These are phyloP conservation scores for Stromatinia cepivora DNA, from an alignment of 2,329 filamentous ascomycete species.

Conservation along the genomic window DNA sequence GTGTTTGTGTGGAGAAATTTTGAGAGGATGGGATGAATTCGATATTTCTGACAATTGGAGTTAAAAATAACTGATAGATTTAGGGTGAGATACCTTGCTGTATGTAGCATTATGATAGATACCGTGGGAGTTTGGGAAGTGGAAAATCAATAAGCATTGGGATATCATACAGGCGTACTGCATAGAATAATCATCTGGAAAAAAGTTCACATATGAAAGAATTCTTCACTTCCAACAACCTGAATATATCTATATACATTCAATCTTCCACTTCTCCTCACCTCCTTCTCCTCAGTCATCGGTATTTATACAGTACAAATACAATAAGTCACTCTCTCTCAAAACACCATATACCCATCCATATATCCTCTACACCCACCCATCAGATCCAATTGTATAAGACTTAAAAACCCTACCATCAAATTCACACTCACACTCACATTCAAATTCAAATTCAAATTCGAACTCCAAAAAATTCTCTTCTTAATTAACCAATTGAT, in stretches of 20 bases:
- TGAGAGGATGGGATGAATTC: slow-evolving; percentile 35
- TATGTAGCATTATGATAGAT: slow-evolving; percentile 8
- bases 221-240: too few relatives aligned
- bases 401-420: too few relatives aligned
- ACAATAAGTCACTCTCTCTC: too few relatives aligned
- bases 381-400: too few relatives aligned
- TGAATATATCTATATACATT: neutral
- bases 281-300: too few relatives aligned
- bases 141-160: neutral
- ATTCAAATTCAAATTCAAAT: too few relatives aligned
- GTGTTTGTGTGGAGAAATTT: slow-evolving; percentile 55
- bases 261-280: neutral
- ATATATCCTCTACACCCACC: too few relatives aligned
- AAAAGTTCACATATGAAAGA: neutral
- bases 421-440: too few relatives aligned
- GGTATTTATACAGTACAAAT: too few relatives aligned
- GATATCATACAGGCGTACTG: neutral
- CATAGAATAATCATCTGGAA: neutral
- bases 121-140: neutral
- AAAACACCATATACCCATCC: too few relatives aligned
- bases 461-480: too few relatives aligned
- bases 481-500: too few relatives aligned
- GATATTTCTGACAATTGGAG: neutral
- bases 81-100: neutral
- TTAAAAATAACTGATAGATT: neutral